Evolutionary conservation across 768 basidiomycete species (phyloP), one percentile per base, ranked within the genome.

Genomic region (Naganishia vishniacii): DNA sequence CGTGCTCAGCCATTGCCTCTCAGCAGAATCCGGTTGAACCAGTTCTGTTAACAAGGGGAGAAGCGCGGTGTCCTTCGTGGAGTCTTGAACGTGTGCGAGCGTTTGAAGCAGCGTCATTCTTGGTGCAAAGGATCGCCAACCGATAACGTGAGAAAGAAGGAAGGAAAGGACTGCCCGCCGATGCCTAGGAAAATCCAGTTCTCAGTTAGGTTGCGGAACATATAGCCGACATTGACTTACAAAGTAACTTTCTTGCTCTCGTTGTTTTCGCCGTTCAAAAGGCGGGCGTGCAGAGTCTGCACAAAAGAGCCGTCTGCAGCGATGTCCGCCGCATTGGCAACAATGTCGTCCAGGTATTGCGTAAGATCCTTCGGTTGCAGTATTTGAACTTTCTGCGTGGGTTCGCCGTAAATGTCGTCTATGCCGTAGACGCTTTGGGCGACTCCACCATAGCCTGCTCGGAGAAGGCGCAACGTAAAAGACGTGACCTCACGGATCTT

Each of bases 61-160:
- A 32, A 63, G 62, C n/a, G 68, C 63, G 16, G 82, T 80, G 7
- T 83, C 77, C 67, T 84, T 82, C 49, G 73, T 74, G 69, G 66
- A 73, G 70, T 84, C 83, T 3, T 82, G 79, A 41, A 88, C 78
- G 9, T 78, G 77, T 28, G 79, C 71, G 11, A 84, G 61, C 34
- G 79, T 77, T 4, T 68, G 77, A 18, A 97, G 80, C 0, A 97
- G 76, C 12, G 78, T 72, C 12, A 83, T 71, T 65, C 85, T 84
- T 18, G 83, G 81, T 0, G 70, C 64, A 2, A 82, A 75, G 3
- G 83, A 72, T 1, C 80, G 76, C 67, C 87, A 82, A 4, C 84
- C 82, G 48, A 82, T 81, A 67, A 87, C 80, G 73, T 97, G 93
- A 1, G 92, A 92, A 6, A 89, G 78, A 0, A 95, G 75, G 75